A percentile compares a stretch with the other conserved stretches of the same genome.
phyloP scores from a whole-genome alignment of 2,329 filamentous ascomycete species.

The Microcyclosporella mali region DNA sequence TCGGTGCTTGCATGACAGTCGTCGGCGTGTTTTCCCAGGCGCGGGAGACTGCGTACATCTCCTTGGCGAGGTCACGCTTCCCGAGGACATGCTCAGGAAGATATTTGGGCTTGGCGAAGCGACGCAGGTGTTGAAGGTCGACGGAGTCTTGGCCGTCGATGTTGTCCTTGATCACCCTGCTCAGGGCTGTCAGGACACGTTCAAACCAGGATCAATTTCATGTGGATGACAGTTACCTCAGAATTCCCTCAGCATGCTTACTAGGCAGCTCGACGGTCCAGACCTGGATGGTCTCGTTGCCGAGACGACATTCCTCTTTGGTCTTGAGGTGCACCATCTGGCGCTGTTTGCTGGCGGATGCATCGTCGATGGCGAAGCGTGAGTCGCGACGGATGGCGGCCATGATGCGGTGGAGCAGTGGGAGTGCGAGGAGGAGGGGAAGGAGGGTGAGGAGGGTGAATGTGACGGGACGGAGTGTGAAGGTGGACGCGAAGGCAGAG shows the following conservation, averaged over 20 bases:
- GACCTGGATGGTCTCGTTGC: constrained; percentile 50
- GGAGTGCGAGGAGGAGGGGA: constrained; percentile 4
- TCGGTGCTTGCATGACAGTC: constrained; percentile 26
- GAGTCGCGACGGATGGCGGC: constrained; percentile 17
- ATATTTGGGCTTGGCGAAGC: constrained; percentile 59
- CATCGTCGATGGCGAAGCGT: constrained; percentile 15
- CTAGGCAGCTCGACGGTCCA: constrained; percentile 68
- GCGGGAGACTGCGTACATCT: constrained; percentile 29
- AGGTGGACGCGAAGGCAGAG: constrained; percentile 5
- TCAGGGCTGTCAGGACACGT: constrained; percentile 23
- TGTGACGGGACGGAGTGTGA: constrained; percentile 10
- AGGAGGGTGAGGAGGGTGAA: constrained; percentile 8
- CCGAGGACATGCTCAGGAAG: constrained; percentile 30
- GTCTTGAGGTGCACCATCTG: constrained; percentile 41
- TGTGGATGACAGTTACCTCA: constrained; percentile 50
- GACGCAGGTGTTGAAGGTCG: constrained; percentile 57
- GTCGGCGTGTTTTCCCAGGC: constrained; percentile 27
- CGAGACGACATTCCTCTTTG: constrained; percentile 46
- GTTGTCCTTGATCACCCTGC: constrained; percentile 42
- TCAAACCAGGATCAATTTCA: constrained; percentile 1
- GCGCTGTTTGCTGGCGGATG: constrained; percentile 13
- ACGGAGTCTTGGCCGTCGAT: constrained; percentile 39
- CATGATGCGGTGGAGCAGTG: constrained; percentile 5
- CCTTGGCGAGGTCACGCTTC: constrained; percentile 29
- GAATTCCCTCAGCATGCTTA: constrained; percentile 63